A percentile compares a stretch with the other conserved stretches of the same genome.
These are phyloP conservation scores for Baeospora myosura DNA, from an alignment of 1,284 basidiomycete species.

Conservation along the genomic window DNA sequence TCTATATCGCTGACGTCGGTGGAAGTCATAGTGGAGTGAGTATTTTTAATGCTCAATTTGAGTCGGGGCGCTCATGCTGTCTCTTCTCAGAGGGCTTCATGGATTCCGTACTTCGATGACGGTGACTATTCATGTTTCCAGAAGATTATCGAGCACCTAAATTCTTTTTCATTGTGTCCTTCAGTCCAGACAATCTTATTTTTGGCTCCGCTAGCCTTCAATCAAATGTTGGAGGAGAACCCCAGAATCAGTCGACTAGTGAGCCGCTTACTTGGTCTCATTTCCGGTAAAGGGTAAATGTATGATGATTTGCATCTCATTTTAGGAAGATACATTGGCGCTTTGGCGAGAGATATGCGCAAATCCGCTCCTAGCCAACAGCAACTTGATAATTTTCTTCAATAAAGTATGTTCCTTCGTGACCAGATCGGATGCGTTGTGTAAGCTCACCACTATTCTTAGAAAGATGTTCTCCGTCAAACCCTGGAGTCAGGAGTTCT, in stretches of 20 bases:
- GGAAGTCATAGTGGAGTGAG: constrained; percentile 48
- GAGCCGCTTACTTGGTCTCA: constrained; percentile 11
- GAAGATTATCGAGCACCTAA: background rate
- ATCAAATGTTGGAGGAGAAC: constrained; percentile 38
- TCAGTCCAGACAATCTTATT: constrained; percentile 43
- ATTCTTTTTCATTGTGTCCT: background rate
- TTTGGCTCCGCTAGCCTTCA: constrained; percentile 37
- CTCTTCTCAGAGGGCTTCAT: constrained; percentile 40
- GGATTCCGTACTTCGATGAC: constrained; percentile 64
- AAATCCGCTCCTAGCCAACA: constrained; percentile 46
- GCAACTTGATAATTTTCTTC: constrained; percentile 58
- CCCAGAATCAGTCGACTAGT: constrained; percentile 35
- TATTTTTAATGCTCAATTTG: constrained; percentile 12
- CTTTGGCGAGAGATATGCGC: constrained; percentile 59
- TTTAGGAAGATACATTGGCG: constrained; percentile 51
- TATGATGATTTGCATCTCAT: background rate
- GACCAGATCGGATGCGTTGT: background rate
- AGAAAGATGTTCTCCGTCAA: constrained; percentile 54
- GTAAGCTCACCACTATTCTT: constrained; percentile 3
- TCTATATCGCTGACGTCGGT: constrained; percentile 65
- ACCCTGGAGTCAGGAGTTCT: constrained; percentile 51
- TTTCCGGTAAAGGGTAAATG: background rate
- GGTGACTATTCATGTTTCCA: constrained; percentile 21
- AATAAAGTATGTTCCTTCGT: constrained; percentile 45
- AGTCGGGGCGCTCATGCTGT: no score